A percentile compares a stretch with the other conserved stretches of the same genome.
These are phyloP conservation scores for Aspergillus candidus DNA, from an alignment of 2,329 filamentous ascomycete species.

Conservation along the genomic window DNA sequence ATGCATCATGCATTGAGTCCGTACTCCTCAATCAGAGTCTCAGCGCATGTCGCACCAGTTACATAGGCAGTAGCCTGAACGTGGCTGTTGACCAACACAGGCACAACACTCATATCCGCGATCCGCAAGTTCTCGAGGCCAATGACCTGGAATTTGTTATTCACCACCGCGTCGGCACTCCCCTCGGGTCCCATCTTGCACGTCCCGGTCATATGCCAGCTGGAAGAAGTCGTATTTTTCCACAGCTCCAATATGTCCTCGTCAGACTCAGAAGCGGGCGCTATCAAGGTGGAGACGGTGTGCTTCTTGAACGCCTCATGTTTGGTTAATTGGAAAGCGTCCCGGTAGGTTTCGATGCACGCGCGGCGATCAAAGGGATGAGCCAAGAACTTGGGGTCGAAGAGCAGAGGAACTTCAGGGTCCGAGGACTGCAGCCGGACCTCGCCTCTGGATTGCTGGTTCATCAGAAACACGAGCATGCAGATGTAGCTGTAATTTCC, in stretches of 20 bases:
- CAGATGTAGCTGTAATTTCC: conserved; percentile 39
- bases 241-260: conserved; percentile 49
- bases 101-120: conserved; percentile 41
- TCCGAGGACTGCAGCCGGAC: conserved; percentile 50
- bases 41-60: conserved; percentile 47
- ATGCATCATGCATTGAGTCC: conserved; percentile 18
- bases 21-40: conserved; percentile 46
- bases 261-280: conserved; percentile 45
- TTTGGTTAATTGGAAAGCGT: conserved; percentile 38
- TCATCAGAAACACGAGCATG: conserved; percentile 46
- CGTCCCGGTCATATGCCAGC: conserved; percentile 54
- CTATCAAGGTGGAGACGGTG: conserved; percentile 37
- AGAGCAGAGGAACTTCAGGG: conserved; percentile 45
- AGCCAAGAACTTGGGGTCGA: conserved; percentile 49
- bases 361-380: conserved; percentile 51
- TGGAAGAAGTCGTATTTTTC: conserved; percentile 41
- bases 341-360: conserved; percentile 46
- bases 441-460: conserved; percentile 49
- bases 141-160: conserved; percentile 37
- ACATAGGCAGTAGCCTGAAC: conserved; percentile 51
- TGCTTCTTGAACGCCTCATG: conserved; percentile 43
- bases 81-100: conserved; percentile 44
- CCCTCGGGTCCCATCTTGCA: conserved; percentile 50
- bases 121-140: conserved; percentile 37
- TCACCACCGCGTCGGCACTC: conserved; percentile 44